These are phyloP conservation scores for Thalia dealbata DNA, from an alignment of 176 grass and related monocot genomes.

Conservation along the genomic window DNA sequence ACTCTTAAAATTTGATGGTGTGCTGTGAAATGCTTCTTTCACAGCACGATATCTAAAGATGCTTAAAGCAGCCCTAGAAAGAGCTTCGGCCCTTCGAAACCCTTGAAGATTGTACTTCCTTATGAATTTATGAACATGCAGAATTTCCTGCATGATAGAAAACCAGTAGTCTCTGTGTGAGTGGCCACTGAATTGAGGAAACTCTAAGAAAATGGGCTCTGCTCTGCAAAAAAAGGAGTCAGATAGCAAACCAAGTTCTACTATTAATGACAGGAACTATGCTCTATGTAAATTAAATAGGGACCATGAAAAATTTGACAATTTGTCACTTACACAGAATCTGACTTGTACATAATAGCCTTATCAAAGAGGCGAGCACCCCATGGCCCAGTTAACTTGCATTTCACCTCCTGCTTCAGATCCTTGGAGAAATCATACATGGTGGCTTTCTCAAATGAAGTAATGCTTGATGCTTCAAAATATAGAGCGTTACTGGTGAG, in stretches of 20 bases:
- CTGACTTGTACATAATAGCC: conserved; percentile 90
- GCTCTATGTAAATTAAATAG: neutral
- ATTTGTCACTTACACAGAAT: conserved; percentile 47
- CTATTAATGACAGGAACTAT: neutral
- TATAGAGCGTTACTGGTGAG: conserved; percentile 84
- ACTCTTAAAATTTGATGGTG: conserved; percentile 69
- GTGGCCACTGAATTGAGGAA: conserved; percentile 78
- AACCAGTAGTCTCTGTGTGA: conserved; percentile 88
- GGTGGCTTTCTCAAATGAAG: conserved; percentile 48
- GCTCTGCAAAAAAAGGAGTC: conserved; percentile 36
- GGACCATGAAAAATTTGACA: neutral
- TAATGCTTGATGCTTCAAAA: conserved; percentile 69
- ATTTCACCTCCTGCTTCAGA: conserved; percentile 60
- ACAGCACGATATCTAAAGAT: conserved; percentile 63
- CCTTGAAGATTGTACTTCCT: conserved; percentile 49
- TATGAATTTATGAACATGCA: conserved; percentile 78
- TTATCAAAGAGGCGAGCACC: conserved; percentile 92
- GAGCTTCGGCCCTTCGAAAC: conserved; percentile 56
- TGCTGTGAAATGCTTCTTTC: conserved; percentile 61
- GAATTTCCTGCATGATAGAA: conserved; percentile 70
- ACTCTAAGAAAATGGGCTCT: conserved; percentile 76
- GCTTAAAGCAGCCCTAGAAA: conserved; percentile 54
- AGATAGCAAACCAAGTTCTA: conserved; percentile 4
- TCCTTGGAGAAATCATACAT: conserved; percentile 69
- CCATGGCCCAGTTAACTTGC: conserved; percentile 81